Evolutionary conservation across 768 basidiomycete species (phyloP).

Genomic region (Boletus edulis): DNA sequence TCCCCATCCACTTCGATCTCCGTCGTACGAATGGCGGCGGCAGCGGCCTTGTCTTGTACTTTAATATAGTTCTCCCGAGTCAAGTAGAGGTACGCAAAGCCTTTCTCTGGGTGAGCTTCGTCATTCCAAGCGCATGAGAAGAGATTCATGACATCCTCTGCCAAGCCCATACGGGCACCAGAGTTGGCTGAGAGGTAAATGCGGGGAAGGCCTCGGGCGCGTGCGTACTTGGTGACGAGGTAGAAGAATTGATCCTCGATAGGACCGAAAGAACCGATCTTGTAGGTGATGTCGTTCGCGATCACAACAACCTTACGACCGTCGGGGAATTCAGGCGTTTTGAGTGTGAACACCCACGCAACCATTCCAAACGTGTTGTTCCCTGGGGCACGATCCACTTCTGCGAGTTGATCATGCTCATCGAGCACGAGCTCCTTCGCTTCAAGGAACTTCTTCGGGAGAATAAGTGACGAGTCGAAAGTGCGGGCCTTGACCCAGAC

Average conservation of each 20-base stretch:
- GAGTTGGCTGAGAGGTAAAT: constrained; percentile 99
- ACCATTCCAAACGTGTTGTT: constrained; percentile 98
- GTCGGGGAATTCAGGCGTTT: constrained; percentile 87
- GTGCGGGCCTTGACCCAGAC: constrained; percentile 79
- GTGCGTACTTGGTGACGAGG: constrained; percentile 91
- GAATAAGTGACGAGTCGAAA: constrained; percentile 59
- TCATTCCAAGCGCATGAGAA: constrained; percentile 95
- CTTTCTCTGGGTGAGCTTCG: constrained; percentile 82
- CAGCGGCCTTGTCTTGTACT: constrained; percentile 79
- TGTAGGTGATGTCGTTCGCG: constrained; percentile 98
- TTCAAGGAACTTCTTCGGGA: constrained; percentile 78
- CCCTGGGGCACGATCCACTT: constrained; percentile 90
- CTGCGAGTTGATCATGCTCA: constrained; percentile 86
- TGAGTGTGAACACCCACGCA: constrained; percentile 91
- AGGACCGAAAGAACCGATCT: constrained; percentile 98
- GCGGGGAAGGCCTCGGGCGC: constrained; percentile 82
- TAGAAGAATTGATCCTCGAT: constrained; percentile 95
- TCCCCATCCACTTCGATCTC: constrained; percentile 89
- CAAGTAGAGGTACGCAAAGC: constrained; percentile 93
- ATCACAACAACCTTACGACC: constrained; percentile 88
- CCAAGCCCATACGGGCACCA: constrained; percentile 93
- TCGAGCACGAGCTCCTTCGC: constrained; percentile 92
- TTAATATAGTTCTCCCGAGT: constrained; percentile 89
- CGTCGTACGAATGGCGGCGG: constrained; percentile 71
- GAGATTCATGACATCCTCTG: constrained; percentile 84